Percentiles rank a stretch among this genome's conserved stretches.
Evolutionary conservation across 805 yeast genomes (phyloP).

Genomic region (Starmera quercuum): DNA sequence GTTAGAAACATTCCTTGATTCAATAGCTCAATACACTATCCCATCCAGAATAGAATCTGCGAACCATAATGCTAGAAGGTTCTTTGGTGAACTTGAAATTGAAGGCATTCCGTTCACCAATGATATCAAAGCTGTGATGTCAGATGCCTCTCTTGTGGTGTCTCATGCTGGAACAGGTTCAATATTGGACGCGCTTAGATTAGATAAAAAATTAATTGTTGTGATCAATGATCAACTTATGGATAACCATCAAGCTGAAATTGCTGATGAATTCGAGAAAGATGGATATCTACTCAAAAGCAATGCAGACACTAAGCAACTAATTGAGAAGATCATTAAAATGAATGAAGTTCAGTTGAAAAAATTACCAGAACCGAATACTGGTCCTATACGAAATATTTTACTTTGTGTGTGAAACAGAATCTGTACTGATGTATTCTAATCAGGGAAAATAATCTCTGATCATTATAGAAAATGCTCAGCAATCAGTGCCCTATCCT

Average conservation of each 20-base stretch:
- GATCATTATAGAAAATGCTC: no score
- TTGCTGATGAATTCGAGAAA: conserved; percentile 48
- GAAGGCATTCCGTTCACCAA: conserved; percentile 41
- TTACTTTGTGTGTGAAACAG: conserved; percentile 3
- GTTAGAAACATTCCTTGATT: conserved; percentile 14
- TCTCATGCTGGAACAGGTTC: conserved; percentile 95
- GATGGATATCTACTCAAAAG: conserved; percentile 23
- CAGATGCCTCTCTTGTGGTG: conserved; percentile 49
- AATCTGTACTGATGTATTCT: no score
- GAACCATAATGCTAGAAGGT: not conserved
- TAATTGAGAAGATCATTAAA: conserved; percentile 10
- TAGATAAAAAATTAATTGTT: conserved; percentile 50
- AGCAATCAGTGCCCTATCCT: no score
- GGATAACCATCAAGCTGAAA: conserved; percentile 82
- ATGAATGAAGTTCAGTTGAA: conserved; percentile 9
- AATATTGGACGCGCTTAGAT: conserved; percentile 66
- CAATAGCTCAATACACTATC: not conserved
- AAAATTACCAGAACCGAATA: conserved; percentile 18
- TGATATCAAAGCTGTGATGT: conserved; percentile 34
- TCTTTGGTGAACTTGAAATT: conserved; percentile 18
- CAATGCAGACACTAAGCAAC: conserved; percentile 4
- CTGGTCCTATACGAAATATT: conserved; percentile 12
- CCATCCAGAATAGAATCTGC: not conserved
- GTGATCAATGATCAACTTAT: conserved; percentile 66
- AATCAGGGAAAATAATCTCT: no score